These are phyloP conservation scores for Phaeotremella fagi DNA, from an alignment of 768 basidiomycete species.

Conservation along the genomic window DNA sequence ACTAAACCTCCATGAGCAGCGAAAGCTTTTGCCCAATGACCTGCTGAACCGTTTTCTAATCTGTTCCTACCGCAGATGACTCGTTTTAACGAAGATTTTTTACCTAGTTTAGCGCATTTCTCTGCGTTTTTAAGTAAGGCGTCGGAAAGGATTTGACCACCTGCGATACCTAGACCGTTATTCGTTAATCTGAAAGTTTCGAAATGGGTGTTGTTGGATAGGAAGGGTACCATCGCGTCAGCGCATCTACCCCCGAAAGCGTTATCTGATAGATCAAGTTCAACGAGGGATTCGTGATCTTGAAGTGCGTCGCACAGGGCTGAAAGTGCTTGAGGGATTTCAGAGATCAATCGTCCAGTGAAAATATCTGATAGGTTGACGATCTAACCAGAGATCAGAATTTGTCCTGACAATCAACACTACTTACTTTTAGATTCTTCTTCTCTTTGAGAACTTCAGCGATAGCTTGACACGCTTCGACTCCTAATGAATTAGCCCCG, in stretches of 20 bases:
- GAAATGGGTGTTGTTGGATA: conserved; percentile 74
- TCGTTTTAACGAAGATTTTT: conserved; percentile 64
- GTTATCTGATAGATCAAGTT: conserved; percentile 90
- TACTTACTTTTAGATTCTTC: conserved; percentile 61
- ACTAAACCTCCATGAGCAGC: conserved; percentile 71
- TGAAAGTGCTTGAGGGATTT: conserved; percentile 84
- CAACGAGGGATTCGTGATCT: conserved; percentile 70
- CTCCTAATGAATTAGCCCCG: conserved; percentile 88
- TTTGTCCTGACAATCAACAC: background rate
- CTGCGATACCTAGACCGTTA: conserved; percentile 89
- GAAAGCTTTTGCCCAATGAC: conserved; percentile 81
- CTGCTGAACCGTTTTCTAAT: conserved; percentile 83
- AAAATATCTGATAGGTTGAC: conserved; percentile 98
- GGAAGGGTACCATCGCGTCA: conserved; percentile 85
- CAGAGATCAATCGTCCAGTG: conserved; percentile 88
- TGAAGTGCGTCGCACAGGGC: conserved; percentile 83
- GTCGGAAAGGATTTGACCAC: conserved; percentile 76
- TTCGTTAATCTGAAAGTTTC: conserved; percentile 87
- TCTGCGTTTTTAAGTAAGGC: conserved; percentile 74
- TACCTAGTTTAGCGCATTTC: conserved; percentile 62
- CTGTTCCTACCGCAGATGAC: conserved; percentile 93
- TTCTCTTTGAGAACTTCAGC: conserved; percentile 72
- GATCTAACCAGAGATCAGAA: conserved; percentile 54
- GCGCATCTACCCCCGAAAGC: conserved; percentile 94
- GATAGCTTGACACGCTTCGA: conserved; percentile 79